Conservation (phyloP, 495 filamentous ascomycete genomes). For the Friedmanniomyces simplex region DNA sequence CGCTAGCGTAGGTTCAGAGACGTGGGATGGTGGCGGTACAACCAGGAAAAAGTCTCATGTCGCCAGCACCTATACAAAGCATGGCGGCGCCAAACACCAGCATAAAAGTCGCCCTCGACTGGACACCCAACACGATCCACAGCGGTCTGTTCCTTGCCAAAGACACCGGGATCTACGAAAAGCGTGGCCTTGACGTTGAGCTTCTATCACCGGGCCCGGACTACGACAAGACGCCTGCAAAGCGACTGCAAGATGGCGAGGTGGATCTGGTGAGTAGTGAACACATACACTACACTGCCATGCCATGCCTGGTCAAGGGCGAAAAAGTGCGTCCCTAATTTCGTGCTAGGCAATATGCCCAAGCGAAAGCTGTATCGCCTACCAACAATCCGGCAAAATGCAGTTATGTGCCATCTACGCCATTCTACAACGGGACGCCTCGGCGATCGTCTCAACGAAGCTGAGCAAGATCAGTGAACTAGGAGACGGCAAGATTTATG, state of each 20-base stretch:
- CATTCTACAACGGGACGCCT: conserved; percentile 13
- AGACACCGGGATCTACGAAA: conserved; percentile 8
- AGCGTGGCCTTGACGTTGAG: conserved; percentile 8
- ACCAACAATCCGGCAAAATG: conserved; percentile 14
- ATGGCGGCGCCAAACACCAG: neutral
- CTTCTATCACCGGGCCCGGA: conserved; percentile 9
- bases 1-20: neutral
- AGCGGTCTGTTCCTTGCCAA: conserved; percentile 14
- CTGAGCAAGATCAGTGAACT: conserved; percentile 4
- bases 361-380: conserved; percentile 18
- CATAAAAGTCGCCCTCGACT: conserved; percentile 19
- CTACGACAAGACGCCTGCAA: conserved; percentile 19
- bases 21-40: neutral
- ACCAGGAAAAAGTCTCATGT: no score
- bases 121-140: conserved; percentile 22
- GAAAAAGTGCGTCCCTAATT: no score
- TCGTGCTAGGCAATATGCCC: conserved; percentile 18
- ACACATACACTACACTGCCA: no score
- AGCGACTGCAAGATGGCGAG: conserved; percentile 9
- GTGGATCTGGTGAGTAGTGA: conserved; percentile 14
- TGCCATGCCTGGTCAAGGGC: no score
- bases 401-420: conserved; percentile 19
- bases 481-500: conserved; percentile 11
- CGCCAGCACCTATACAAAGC: no score
- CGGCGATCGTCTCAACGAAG: conserved; percentile 12